Conservation (phyloP, 2,329 filamentous ascomycete genomes). For the Phoma sp. region DNA sequence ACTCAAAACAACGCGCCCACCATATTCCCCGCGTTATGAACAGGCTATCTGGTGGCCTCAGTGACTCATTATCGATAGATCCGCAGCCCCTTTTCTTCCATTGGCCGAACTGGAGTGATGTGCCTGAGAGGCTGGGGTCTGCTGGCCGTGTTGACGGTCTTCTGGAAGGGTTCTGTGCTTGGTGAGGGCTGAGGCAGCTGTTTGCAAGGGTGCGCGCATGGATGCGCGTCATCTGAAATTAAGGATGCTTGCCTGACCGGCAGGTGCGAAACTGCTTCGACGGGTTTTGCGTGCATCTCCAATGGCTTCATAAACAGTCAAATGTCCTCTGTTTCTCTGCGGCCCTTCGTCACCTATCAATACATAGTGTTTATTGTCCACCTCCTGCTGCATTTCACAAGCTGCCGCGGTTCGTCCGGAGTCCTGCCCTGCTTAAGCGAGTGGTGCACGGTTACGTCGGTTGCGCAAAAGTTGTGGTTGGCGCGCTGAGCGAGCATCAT, state of each 20-base stretch:
- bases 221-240: slow-evolving; percentile 35
- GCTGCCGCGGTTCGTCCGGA: slow-evolving; percentile 13
- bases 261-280: slow-evolving; percentile 13
- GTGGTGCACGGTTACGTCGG: slow-evolving; percentile 12
- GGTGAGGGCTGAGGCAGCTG: slow-evolving; percentile 5
- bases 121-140: slow-evolving; percentile 12
- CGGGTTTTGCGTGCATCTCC: slow-evolving; percentile 7
- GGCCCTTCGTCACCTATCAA: slow-evolving; percentile 8
- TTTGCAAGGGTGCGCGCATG: slow-evolving; percentile 22
- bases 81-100: slow-evolving; percentile 25
- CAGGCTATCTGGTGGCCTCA: slow-evolving; percentile 21
- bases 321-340: neutral
- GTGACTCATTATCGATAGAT: slow-evolving; percentile 24
- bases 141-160: slow-evolving; percentile 10
- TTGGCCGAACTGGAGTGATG: slow-evolving; percentile 23
- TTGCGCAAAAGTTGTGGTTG: slow-evolving; percentile 27
- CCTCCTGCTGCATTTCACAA: slow-evolving; percentile 10
- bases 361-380: slow-evolving; percentile 8
- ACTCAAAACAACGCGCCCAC: slow-evolving; percentile 18
- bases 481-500: slow-evolving; percentile 20
- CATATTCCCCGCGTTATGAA: slow-evolving; percentile 21
- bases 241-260: slow-evolving; percentile 20
- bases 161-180: slow-evolving; percentile 14
- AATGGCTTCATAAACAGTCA: slow-evolving; percentile 3
- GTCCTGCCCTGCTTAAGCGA: slow-evolving; percentile 16